Percentiles rank a stretch among this genome's conserved stretches.
phyloP scores from a whole-genome alignment of 257 asterid genomes.

The Phtheirospermum japonicum region DNA sequence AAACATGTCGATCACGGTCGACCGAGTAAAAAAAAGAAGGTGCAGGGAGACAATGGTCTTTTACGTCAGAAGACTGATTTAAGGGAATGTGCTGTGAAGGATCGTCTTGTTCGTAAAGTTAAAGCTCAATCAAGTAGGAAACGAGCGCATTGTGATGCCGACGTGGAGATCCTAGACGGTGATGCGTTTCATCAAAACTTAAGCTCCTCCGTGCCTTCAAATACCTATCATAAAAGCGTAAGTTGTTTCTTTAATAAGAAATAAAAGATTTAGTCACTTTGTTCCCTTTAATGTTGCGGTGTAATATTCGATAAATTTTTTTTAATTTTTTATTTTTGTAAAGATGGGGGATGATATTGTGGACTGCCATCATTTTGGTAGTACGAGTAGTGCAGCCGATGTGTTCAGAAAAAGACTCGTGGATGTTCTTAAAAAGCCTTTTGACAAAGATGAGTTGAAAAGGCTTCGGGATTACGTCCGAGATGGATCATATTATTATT shows the following conservation, averaged over 20 bases:
- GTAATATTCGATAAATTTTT: neutral
- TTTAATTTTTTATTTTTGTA: conserved; percentile 1
- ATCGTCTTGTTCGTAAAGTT: neutral
- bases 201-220: conserved; percentile 28
- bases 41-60: neutral
- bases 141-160: conserved; percentile 8
- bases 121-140: neutral
- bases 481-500: conserved; percentile 27
- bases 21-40: neutral
- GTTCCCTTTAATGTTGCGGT: neutral
- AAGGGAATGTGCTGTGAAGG: neutral
- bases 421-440: conserved; percentile 32
- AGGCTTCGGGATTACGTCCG: conserved; percentile 21
- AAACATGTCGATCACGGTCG: neutral
- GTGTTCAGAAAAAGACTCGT: conserved; percentile 33
- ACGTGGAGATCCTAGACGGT: conserved; percentile 31
- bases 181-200: neutral
- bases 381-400: neutral
- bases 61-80: conserved; percentile 1
- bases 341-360: conserved; percentile 27
- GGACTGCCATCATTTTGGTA: neutral
- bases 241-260: conserved; percentile 6
- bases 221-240: conserved; percentile 19
- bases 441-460: conserved; percentile 31
- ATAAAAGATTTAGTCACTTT: neutral